Base-by-base conservation (phyloP, 208 protist species). In the Wallacemonas sp. region DNA sequence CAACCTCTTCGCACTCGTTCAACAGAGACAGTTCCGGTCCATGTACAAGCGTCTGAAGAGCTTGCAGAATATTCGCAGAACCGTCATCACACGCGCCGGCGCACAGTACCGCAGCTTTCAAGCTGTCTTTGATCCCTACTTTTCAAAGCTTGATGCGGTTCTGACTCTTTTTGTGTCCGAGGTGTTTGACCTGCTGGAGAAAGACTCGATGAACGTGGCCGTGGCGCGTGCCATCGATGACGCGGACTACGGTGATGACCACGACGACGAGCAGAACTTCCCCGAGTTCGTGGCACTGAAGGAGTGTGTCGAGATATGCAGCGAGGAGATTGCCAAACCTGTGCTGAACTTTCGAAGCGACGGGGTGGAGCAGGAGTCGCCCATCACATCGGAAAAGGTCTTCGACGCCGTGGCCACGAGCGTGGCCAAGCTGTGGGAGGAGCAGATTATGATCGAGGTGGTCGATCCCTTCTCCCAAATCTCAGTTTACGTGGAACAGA, bases 81-180 rank as follows among this genome's bases (percentile, higher is more conserved):
- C 87, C 11, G 82, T 96, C 21, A 84, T 84, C 63, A 75, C 75
- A 14, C 85, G 84, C 53, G 75, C 82, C 24, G 79, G 75, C 2
- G 67, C 68, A 15, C 68, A 87, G 51, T 88, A 87, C 59, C 70
- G 66, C 17, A 83, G 63, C 47, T 93, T 83, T 54, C 72, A 90
- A 49, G 60, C 70, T 54, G 73, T 88, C n/a, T 96, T 94, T 60
- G 83, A 92, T 47, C 90, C 90, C 11, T 96, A 93, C 74, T 96
- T 96, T 77, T 74, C 84, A 4, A 96, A 96, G 68, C 77, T 93
- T 0, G 85, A 96, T 49, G 72, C 76, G 0, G 81, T 93, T 17
- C 66, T 87, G 12, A 68, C 68, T 5, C 78, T 91, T 59, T 88
- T 96, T 70, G 83, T 92, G 1, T 54, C 72, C 33, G 80, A 88